Evolutionary conservation across 2,329 filamentous ascomycete species (phyloP), one percentile per base, ranked within the genome.

Genomic region (Dactylellina haptotyla): DNA sequence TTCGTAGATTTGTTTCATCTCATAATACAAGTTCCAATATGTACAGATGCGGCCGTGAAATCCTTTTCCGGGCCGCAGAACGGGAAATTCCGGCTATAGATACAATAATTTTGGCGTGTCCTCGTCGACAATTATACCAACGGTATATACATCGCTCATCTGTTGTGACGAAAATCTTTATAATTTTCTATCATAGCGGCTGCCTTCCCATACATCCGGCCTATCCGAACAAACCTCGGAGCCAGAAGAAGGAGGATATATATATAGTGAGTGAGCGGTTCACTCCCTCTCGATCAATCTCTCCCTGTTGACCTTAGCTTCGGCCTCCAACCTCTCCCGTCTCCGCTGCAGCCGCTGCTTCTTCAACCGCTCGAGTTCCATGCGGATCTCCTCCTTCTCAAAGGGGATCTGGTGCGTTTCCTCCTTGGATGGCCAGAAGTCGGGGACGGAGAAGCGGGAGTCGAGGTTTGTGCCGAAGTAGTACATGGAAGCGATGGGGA

Each of bases 401-500:
- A 87, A 87, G 1, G 92, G 92, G 48, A 95, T 86, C 79, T 86
- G 87, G 82, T 95, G 89, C 72, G 89, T 89, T 80, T 93, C 85
- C 75, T 90, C 89, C 3, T 88, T 85, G 79, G 89, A 92, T 26
- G 95, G 95, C 95, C 95, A 99, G 85, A 99, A 99, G 67, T 90
- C 91, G 20, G 90, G 89, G 0, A 98, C 92, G 51, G 87, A 84
- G 84, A 99, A 99, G 76, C 92, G 90, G 77, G 90, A 87, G 82
- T 99, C 95, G 80, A 99, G 91, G 82, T 99, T 99, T 65, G 93
- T 97, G 80, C 95, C 95, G 82, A 98, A 99, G 85, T 99, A 99
- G 86, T 96, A 98, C 95, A 99, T 99, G 85, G 95, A 93, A 78
- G 92, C 93, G 79, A 99, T 98, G 16, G 95, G 95, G 83, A 99